Percentiles rank a stretch among this genome's conserved stretches.
Conservation (phyloP, 31 red algal genomes). For the Porphyra umbilicalis region DNA sequence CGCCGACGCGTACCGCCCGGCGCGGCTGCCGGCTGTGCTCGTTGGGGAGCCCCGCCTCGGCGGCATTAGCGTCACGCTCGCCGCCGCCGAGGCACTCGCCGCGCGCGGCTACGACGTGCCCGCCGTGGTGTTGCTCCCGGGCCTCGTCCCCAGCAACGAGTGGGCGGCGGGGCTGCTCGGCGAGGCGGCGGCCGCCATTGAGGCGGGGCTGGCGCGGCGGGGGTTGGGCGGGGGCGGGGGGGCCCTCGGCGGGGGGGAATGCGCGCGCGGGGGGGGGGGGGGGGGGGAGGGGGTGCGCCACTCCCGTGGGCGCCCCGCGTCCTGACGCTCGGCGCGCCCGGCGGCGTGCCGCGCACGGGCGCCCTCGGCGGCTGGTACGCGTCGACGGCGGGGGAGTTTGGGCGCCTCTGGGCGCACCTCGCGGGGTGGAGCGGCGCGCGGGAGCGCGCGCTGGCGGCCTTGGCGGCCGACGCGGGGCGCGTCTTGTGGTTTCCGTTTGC, state of each 20-base stretch:
- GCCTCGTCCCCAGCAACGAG: neutral
- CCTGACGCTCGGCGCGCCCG: neutral
- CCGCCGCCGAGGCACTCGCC: conserved; percentile 72
- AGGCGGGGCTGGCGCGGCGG: neutral
- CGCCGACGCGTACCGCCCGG: conserved; percentile 74
- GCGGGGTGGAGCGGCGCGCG: conserved; percentile 10
- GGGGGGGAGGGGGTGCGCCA: too few species aligned
- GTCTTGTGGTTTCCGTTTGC: conserved; percentile 98
- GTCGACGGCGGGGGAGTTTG: neutral
- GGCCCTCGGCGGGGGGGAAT: neutral
- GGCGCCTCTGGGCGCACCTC: conserved; percentile 18
- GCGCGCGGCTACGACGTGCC: conserved; percentile 74
- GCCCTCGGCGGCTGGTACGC: neutral
- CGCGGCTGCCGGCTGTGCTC: conserved; percentile 75
- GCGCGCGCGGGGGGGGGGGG: neutral
- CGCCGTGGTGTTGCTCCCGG: conserved; percentile 37
- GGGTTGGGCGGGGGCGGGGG: neutral
- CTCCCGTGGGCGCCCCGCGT: neutral
- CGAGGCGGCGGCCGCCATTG: neutral
- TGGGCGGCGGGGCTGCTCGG: neutral
- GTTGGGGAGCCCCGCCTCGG: conserved; percentile 79
- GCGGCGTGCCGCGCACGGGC: neutral
- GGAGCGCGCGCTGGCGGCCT: conserved; percentile 12
- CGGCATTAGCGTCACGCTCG: conserved; percentile 78
- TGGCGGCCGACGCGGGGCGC: conserved; percentile 35